These are phyloP conservation scores for Lyophyllum decastes DNA, from an alignment of 768 basidiomycete species.

Conservation along the genomic window DNA sequence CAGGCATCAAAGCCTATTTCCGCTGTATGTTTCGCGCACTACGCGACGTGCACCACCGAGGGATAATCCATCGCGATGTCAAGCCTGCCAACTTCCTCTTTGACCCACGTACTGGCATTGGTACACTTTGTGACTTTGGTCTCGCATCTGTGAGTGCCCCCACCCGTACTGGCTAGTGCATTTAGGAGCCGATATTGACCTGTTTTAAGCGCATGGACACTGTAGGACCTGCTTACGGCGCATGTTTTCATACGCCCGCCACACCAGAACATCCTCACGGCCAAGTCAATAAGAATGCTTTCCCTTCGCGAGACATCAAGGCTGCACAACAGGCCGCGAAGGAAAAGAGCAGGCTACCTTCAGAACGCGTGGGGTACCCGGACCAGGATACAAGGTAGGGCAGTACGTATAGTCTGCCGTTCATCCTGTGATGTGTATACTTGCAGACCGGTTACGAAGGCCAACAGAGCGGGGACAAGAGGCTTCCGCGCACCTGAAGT, in stretches of 20 bases:
- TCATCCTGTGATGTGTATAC: constrained; percentile 2
- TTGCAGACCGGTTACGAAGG: constrained; percentile 76
- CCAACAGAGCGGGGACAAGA: constrained; percentile 94
- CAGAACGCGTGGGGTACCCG: constrained; percentile 78
- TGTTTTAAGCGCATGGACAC: constrained; percentile 54
- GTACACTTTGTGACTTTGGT: constrained; percentile 93
- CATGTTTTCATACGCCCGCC: constrained; percentile 80
- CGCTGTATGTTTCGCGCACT: constrained; percentile 89
- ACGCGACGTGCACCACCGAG: constrained; percentile 82
- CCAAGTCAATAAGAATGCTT: constrained; percentile 40
- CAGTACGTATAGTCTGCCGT: neutral
- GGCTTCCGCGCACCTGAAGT: constrained; percentile 98
- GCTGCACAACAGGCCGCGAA: constrained; percentile 63
- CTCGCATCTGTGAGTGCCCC: constrained; percentile 77
- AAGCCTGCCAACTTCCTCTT: constrained; percentile 98
- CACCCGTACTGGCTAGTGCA: neutral
- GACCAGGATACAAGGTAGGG: constrained; percentile 72
- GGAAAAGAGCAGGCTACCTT: constrained; percentile 46
- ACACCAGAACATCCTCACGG: constrained; percentile 71
- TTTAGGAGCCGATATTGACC: neutral
- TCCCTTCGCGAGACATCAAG: constrained; percentile 49
- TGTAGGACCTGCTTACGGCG: constrained; percentile 42
- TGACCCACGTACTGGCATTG: constrained; percentile 79
- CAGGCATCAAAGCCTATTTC: constrained; percentile 83
- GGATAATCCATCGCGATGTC: constrained; percentile 94